Evolutionary conservation across 177 flowering plant species (phyloP).

Genomic region (Tripterygium wilfordii): DNA sequence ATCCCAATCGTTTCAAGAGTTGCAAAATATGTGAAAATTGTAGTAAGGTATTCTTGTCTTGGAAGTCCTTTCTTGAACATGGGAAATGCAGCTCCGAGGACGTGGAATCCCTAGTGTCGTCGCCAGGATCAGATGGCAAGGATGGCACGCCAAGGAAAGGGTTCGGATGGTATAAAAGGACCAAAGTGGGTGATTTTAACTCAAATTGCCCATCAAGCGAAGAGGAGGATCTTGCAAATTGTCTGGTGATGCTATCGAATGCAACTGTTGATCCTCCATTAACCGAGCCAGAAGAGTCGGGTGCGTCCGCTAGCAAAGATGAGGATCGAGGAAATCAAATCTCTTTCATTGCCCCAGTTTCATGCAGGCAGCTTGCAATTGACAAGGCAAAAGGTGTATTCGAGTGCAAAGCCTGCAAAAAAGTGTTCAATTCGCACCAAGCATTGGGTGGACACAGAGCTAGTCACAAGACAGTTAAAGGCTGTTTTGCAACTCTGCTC

Average conservation of each 20-base stretch:
- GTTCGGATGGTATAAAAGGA: conserved; percentile 87
- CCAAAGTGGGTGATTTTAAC: conserved; percentile 30
- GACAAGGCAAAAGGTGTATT: conserved; percentile 61
- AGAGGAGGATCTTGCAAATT: conserved; percentile 81
- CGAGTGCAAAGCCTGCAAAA: conserved; percentile 89
- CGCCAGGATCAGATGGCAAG: conserved; percentile 47
- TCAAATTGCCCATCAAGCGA: conserved; percentile 44
- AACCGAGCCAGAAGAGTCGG: conserved; percentile 63
- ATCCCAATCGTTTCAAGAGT: conserved; percentile 69
- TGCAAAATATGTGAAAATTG: conserved; percentile 73
- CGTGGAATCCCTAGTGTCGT: conserved; percentile 48
- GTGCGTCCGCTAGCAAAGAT: conserved; percentile 74
- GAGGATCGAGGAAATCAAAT: conserved; percentile 44
- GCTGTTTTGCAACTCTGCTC: conserved; percentile 72
- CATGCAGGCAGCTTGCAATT: conserved; percentile 8
- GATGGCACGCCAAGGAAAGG: conserved; percentile 23
- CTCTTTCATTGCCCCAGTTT: conserved; percentile 11
- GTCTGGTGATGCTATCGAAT: conserved; percentile 71
- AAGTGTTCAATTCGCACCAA: conserved; percentile 88
- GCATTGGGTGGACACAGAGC: conserved; percentile 95
- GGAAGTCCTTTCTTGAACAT: conserved; percentile 93
- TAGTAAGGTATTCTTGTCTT: conserved; percentile 80
- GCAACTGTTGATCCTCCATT: conserved; percentile 42
- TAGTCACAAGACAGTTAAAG: conserved; percentile 95
- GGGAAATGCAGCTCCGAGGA: conserved; percentile 65